Base-by-base conservation (phyloP, 495 filamentous ascomycete species). In the Penicillium subrubescens region DNA sequence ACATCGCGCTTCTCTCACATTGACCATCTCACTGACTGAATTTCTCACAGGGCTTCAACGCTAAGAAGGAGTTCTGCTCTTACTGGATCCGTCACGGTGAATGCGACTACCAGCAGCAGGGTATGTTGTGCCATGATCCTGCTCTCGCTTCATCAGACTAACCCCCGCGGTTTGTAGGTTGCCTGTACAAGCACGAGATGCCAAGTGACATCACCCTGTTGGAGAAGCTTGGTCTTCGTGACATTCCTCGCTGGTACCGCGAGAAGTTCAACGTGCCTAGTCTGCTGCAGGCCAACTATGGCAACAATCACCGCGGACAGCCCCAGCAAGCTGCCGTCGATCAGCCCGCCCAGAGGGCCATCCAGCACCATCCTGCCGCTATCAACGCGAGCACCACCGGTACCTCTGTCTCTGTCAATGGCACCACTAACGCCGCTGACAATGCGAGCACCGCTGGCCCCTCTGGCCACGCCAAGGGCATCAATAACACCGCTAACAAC, bases 131-230 rank as follows among this genome's bases (percentile, higher is more conserved):
- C 23, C 3, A 15, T n/a, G 4, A 54, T 10, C 15, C 14, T 6
- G 37, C 11, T 21, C n/a, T n/a, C 33, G 3, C 12, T 10, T 34
- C 33, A 54, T 27, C 15, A 8, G 48, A 60, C 62, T 71, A 60
- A 71, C 58, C 21, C 21, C 25, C 19, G 29, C n/a, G 8, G 23
- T 8, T 12, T 55, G 7, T 43, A 82, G 80, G 93, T 3, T 96
- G 93, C 76, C 82, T 89, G 66, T 97, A 86, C 79, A 91, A 90
- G 76, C 93, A 97, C 71, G 89, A 94, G 70, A 94, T 96, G 87
- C 93, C 93, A 1, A 74, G 76, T 25, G 87, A 90, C 46, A 68
- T 66, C 35, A 77, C 73, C 0, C 89, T 84, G 54, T 82, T 94
- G 64, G 76, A 83, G 44, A 74, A 77, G 35, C 81, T 94, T 12